Evolutionary conservation across 208 protist genomes (phyloP).

Genomic region (Trypanosoma rangeli): DNA sequence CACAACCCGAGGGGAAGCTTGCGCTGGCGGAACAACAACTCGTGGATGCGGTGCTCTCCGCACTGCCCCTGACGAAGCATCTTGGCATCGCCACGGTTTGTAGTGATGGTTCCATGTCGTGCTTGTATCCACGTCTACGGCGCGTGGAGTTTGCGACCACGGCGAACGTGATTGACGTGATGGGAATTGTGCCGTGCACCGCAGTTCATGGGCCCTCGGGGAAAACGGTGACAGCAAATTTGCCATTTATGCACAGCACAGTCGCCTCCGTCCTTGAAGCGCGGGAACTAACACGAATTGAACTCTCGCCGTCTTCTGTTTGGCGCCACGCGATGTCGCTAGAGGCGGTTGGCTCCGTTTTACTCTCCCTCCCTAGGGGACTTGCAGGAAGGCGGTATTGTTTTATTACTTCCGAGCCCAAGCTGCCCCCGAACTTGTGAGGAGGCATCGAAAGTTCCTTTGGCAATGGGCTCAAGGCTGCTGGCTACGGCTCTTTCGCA

Average conservation of each 20-base stretch:
- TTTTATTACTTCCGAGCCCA: constrained; percentile 9
- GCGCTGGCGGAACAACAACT: constrained; percentile 69
- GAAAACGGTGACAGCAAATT: background rate
- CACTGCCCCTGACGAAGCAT: constrained; percentile 47
- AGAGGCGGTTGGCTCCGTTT: constrained; percentile 48
- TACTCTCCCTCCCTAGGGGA: constrained; percentile 53
- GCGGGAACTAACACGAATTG: constrained; percentile 18
- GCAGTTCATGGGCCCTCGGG: constrained; percentile 17
- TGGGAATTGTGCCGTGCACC: constrained; percentile 17
- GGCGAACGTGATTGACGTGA: background rate
- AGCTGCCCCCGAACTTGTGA: background rate
- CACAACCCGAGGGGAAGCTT: constrained; percentile 51
- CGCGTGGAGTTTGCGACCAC: constrained; percentile 9
- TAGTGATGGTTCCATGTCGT: constrained; percentile 16
- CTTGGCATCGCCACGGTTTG: constrained; percentile 51
- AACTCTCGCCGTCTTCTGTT: constrained; percentile 28
- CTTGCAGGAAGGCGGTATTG: background rate
- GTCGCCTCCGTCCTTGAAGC: constrained; percentile 13
- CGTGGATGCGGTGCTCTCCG: constrained; percentile 55
- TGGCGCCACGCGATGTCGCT: constrained; percentile 60
- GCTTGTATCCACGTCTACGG: constrained; percentile 20
- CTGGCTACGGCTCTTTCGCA: constrained; percentile 12
- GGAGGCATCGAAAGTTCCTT: background rate
- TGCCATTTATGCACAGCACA: constrained; percentile 32
- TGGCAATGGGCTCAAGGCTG: background rate